These are phyloP conservation scores for Chlamydomonas reinhardtii DNA, from an alignment of 163 green algal species.

Conservation along the genomic window DNA sequence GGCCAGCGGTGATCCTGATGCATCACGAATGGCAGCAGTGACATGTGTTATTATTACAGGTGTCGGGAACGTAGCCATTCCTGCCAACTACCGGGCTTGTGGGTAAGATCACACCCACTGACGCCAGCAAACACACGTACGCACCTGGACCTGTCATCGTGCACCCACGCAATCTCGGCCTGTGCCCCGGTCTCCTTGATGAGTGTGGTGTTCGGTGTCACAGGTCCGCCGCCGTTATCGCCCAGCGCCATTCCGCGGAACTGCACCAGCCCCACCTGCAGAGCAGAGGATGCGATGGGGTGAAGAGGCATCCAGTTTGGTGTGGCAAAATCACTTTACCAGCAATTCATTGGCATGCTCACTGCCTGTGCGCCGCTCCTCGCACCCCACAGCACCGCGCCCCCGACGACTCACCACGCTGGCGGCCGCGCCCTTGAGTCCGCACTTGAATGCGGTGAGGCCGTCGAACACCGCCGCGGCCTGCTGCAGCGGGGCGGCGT, in stretches of 20 bases:
- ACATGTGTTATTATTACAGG: no score
- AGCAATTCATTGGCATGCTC: no score
- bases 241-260: constrained; percentile 62
- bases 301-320: no score
- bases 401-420: constrained; percentile 59
- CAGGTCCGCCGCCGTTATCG: constrained; percentile 48
- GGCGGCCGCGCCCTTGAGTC: constrained; percentile 67
- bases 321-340: no score
- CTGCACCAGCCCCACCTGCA: constrained; percentile 55
- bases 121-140: neutral
- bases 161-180: constrained; percentile 5
- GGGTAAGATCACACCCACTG: no score
- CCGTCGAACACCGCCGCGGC: constrained; percentile 68
- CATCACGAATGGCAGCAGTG: no score
- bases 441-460: constrained; percentile 69
- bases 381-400: no score
- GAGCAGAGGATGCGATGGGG: no score
- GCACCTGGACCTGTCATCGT: neutral
- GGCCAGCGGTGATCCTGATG: neutral
- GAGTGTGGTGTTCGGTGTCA: neutral
- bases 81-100: no score
- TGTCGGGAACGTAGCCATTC: no score
- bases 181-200: constrained; percentile 48
- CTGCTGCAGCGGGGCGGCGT: neutral
- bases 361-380: no score